Evolutionary conservation across 192 early-diverging fungal genomes (phyloP).

Genomic region (Mortierella claussenii): DNA sequence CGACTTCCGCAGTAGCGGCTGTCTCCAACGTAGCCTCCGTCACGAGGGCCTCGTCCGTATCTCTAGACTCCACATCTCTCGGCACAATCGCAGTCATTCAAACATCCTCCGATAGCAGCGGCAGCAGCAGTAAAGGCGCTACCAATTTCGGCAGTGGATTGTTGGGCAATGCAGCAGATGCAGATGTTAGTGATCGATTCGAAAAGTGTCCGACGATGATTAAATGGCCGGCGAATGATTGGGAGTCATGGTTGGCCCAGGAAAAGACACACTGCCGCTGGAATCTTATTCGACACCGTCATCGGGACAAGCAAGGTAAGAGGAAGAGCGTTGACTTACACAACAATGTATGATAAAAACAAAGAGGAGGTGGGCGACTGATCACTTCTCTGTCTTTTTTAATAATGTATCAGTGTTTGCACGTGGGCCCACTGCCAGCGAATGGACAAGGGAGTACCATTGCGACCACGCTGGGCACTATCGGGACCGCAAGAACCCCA

Average conservation of each 20-base stretch:
- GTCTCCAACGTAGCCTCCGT: conserved; percentile 1
- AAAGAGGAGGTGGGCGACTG: background rate
- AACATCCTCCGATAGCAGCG: background rate
- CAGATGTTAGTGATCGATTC: conserved; percentile 5
- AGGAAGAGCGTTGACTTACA: too few relatives aligned
- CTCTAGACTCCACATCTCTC: background rate
- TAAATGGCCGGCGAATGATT: conserved; percentile 22
- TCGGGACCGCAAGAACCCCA: conserved; percentile 42
- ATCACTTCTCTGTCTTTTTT: background rate
- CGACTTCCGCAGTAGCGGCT: conserved; percentile 17
- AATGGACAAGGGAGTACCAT: conserved; percentile 47
- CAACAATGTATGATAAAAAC: background rate
- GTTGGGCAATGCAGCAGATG: background rate
- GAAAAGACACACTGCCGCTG: conserved; percentile 34
- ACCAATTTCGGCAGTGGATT: background rate
- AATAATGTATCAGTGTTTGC: conserved; percentile 21
- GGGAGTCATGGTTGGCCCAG: conserved; percentile 37
- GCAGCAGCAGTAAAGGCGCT: background rate
- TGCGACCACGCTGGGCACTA: conserved; percentile 51
- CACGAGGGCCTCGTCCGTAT: too few relatives aligned
- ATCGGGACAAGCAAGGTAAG: conserved; percentile 44
- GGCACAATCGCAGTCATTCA: too few relatives aligned
- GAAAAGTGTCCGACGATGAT: conserved; percentile 27
- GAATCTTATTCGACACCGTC: conserved; percentile 39
- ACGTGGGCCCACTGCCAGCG: conserved; percentile 43